Conservation (phyloP, 371 early-diverging fungal genomes). For the Funneliformis caledonium region DNA sequence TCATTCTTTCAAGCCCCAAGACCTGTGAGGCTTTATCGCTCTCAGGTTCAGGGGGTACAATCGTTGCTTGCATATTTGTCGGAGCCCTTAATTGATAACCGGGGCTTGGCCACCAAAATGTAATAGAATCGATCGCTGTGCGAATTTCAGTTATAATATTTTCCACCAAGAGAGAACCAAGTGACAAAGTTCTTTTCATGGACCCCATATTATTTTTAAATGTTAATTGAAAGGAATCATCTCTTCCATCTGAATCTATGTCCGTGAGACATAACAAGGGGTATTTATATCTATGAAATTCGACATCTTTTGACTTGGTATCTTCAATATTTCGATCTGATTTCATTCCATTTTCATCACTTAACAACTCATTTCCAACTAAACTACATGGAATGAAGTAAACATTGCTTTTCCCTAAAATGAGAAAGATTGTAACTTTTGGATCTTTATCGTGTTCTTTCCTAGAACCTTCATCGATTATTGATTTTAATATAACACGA, state of each 20-base stretch:
- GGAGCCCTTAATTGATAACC: conserved; percentile 9
- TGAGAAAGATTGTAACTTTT: neutral
- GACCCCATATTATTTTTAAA: neutral
- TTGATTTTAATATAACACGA: conserved; percentile 23
- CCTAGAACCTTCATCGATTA: neutral
- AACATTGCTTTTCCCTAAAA: conserved; percentile 26
- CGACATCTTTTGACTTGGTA: conserved; percentile 15
- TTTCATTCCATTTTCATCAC: neutral
- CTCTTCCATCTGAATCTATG: neutral
- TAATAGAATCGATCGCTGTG: conserved; percentile 18
- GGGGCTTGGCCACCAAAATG: conserved; percentile 22
- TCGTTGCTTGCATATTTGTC: neutral
- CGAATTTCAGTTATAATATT: neutral
- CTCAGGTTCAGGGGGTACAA: neutral
- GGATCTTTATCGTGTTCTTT: neutral
- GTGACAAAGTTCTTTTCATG: neutral
- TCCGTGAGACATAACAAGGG: conserved; percentile 21
- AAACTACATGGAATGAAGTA: conserved; percentile 10
- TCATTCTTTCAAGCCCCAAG: conserved; percentile 22
- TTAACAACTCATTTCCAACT: neutral
- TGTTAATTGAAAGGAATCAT: conserved; percentile 25
- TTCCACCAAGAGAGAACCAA: conserved; percentile 1
- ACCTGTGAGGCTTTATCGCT: neutral
- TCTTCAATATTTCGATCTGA: neutral
- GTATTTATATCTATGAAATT: conserved; percentile 29